Conservation (phyloP, 225 moss, liverwort and hornwort genomes). For the Pleurozium schreberi region DNA sequence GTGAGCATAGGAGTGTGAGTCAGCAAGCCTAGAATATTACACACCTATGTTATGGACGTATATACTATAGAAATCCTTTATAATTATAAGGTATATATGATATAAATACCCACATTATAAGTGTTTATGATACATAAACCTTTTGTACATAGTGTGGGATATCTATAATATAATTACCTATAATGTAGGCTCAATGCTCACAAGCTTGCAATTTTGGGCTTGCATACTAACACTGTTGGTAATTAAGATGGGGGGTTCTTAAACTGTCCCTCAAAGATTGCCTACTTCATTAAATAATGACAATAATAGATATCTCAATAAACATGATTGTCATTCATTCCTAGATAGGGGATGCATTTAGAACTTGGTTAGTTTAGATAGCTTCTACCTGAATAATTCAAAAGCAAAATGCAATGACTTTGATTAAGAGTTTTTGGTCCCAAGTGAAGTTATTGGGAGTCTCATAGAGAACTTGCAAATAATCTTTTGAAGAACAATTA, state of each 20-base stretch:
- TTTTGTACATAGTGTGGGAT: too few relatives aligned
- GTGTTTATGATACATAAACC: too few relatives aligned
- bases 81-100: too few relatives aligned
- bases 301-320: accelerated
- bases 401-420: accelerated
- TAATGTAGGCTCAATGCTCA: too few relatives aligned
- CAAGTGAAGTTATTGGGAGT: accelerated
- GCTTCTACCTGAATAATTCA: neutral
- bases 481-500: neutral
- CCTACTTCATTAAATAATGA: neutral
- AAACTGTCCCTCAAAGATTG: neutral
- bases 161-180: too few relatives aligned
- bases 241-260: neutral
- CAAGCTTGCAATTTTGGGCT: too few relatives aligned
- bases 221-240: too few relatives aligned
- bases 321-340: neutral
- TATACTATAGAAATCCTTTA: too few relatives aligned
- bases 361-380: accelerated
- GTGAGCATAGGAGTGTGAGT: too few relatives aligned
- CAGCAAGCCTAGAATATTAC: too few relatives aligned
- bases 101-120: too few relatives aligned
- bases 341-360: accelerated
- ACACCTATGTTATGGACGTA: too few relatives aligned
- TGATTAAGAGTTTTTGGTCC: accelerated
- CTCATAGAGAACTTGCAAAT: neutral